Base-by-base conservation (phyloP, 139 green algal species). In the Chlorella sp. region DNA sequence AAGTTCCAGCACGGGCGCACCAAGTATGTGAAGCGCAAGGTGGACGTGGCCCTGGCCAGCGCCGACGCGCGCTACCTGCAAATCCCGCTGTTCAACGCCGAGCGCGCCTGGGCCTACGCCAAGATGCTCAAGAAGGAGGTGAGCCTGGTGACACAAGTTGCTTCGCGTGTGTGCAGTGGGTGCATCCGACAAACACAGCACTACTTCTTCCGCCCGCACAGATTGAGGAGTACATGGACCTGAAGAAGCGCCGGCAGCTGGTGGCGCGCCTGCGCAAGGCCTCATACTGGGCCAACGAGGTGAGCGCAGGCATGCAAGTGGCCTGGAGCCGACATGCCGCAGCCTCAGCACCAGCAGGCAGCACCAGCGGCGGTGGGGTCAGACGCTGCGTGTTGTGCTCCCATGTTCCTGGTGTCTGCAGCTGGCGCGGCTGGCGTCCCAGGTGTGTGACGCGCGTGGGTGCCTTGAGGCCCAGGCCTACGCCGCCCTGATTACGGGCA, bases 91-190 rank as follows among this genome's bases (percentile, higher is more conserved):
- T 88, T 95, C 51, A 82, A 51, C 26, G 89, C 94, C 5, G 94
- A 98, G 86, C 82, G 94, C 0, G 88, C 85, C 6, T 98, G 94
- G 94, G 79, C 84, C 0, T 86, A 91, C 26, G 92, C 90, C 31
- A 98, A 96, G 89, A 88, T 96, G 69, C 75, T 98, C 0, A 98
- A 97, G 79, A 83, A 89, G 31, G 78, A 93, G 72, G 73, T 84
- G 59, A 78, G 35, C 2, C 4, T 35, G 70, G 10, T 55, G 42
- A 55, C 42, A 55, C 42, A 55, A 55, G 42, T 55, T 55, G 10
- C 10, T 55, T 10, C 42, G 17, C 42, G 42, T 55, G 42, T 55
- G 42, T 55, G 10, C 42, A n/a, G n/a, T n/a, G n/a, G n/a, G n/a
- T n/a, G n/a, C n/a, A n/a, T n/a, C n/a, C n/a, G n/a, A n/a, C n/a